Conservation (phyloP, 192 early-diverging fungal species). For the Funneliformis geosporum region DNA sequence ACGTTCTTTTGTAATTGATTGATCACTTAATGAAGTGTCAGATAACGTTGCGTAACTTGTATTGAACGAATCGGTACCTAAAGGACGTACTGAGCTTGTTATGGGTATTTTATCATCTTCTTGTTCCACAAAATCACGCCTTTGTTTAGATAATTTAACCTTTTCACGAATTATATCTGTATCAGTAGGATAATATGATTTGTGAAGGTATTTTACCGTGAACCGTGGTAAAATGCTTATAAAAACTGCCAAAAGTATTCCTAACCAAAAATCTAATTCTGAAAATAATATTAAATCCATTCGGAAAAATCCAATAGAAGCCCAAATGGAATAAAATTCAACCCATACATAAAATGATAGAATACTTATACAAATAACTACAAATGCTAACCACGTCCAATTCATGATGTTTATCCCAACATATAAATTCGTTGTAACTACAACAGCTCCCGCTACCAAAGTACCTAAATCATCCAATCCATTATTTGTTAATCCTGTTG, state of each 20-base stretch:
- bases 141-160: constrained; percentile 30
- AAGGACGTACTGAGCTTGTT: not conserved
- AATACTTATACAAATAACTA: constrained; percentile 48
- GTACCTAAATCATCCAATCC: constrained; percentile 74
- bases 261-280: constrained; percentile 70
- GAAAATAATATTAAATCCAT: constrained; percentile 61
- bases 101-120: constrained; percentile 14
- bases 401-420: constrained; percentile 71
- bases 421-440: constrained; percentile 78
- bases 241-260: constrained; percentile 56
- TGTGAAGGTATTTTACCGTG: constrained; percentile 63
- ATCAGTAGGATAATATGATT: constrained; percentile 77
- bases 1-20: not conserved
- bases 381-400: constrained; percentile 74
- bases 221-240: constrained; percentile 77
- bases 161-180: constrained; percentile 85
- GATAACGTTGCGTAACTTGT: not conserved
- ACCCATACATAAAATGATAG: constrained; percentile 46
- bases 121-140: not conserved
- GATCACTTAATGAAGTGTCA: not conserved
- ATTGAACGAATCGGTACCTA: too few species aligned
- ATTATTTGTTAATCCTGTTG: constrained; percentile 48
- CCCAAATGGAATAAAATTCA: constrained; percentile 40
- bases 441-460: constrained; percentile 67
- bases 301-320: constrained; percentile 53